Percentiles rank a stretch among this genome's conserved stretches.
phyloP scores from a whole-genome alignment of 768 basidiomycete species.

The Coprinellus aureogranulatus region DNA sequence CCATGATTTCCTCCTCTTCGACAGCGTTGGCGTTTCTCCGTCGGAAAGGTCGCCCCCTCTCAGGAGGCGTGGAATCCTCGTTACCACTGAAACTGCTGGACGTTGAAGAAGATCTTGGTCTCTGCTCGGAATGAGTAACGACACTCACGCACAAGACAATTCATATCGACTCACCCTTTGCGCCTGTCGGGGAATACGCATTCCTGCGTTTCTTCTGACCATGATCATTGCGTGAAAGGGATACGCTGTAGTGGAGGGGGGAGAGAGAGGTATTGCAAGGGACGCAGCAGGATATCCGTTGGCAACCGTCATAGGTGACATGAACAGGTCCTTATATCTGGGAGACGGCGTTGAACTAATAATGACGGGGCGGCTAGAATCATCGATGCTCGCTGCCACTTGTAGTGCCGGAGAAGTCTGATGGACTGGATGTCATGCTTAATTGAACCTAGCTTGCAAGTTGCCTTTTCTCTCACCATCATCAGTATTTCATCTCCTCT shows the following conservation, averaged over 20 bases:
- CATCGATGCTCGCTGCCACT: slow-evolving; percentile 4
- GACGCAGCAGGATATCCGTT: not conserved
- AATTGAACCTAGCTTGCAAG: slow-evolving; percentile 2
- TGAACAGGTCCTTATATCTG: not conserved
- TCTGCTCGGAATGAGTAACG: not conserved
- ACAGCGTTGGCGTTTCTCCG: not conserved
- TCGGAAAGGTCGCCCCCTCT: not conserved
- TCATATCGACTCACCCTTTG: not conserved
- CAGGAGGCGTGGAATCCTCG: not conserved
- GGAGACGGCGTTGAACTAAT: not conserved
- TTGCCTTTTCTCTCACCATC: slow-evolving; percentile 2
- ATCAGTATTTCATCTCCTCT: not conserved
- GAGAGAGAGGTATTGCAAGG: not conserved
- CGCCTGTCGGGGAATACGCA: not conserved
- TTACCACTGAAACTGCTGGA: not conserved
- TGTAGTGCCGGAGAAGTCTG: slow-evolving; percentile 4
- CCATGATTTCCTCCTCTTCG: not conserved
- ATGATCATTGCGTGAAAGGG: not conserved
- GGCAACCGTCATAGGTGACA: not conserved
- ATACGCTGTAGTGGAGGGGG: not conserved
- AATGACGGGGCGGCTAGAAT: slow-evolving; percentile 6
- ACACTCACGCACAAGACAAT: no score
- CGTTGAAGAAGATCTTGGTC: not conserved
- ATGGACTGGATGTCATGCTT: slow-evolving; percentile 1
- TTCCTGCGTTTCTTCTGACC: not conserved